Base-by-base conservation (phyloP, 768 basidiomycete genomes). In the Multifurca ochricompacta region DNA sequence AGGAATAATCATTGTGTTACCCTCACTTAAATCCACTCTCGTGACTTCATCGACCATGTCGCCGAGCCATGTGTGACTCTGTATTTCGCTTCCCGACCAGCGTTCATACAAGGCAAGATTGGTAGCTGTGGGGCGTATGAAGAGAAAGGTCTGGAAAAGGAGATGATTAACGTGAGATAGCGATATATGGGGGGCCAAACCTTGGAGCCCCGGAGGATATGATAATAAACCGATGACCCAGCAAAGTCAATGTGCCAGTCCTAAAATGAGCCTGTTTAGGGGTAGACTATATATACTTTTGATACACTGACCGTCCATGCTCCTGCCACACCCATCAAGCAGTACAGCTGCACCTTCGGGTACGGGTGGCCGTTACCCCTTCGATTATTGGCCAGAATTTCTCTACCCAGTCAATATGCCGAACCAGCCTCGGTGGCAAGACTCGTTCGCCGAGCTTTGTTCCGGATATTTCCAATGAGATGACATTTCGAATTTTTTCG, bases 161-260 rank as follows among this genome's bases (percentile, higher is more conserved):
- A 13, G n/a, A 40, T 48, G 30, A 51, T 14, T 25, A 27, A 42
- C n/a, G n/a, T 6, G 16, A 19, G 35, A 31, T 21, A 16, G 18
- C 48, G 21, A 48, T 4, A 35, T 40, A 23, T 13, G 36, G 25
- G 32, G 25, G 48, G 39, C 48, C 72, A 43, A 60, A 83, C 94
- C 79, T 92, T 96, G 52, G 82, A 77, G 25, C 93, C 93, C 39
- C 74, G 77, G 18, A 96, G 75, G 56, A 99, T 84, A 62, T 97
- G 93, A 65, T 98, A 98, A 68, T 95, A 98, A n/a, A 94, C 95
- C 1, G 89, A 95, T 2, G 90, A 93, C 1, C 93, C 96, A 19
- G 95, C 95, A 66, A 99, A 97, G 70, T 99, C 96, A 56, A 98
- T 75, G 64, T 99, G 95, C 96, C 94, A 97, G 65, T 97, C 95